phyloP scores from a whole-genome alignment of 768 basidiomycete genomes.

The Pulveroboletus sp. region DNA sequence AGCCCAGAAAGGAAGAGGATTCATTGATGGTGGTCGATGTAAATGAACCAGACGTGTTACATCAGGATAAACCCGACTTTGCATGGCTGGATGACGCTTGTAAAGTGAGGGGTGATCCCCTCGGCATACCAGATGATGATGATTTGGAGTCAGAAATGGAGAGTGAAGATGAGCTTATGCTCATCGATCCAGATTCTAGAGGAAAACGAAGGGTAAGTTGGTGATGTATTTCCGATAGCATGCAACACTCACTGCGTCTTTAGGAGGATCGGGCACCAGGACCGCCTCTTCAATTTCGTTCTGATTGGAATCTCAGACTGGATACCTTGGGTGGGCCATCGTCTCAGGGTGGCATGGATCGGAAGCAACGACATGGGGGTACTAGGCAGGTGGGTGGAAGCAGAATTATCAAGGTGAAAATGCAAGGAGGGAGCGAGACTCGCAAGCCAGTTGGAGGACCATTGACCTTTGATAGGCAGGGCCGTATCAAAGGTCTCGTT shows the following conservation, averaged over 20 bases:
- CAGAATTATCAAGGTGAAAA: constrained; percentile 26
- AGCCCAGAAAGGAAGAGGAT: constrained; percentile 22
- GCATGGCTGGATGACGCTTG: constrained; percentile 30
- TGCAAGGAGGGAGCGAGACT: not conserved
- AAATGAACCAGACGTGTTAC: constrained; percentile 23
- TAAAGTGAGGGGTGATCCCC: constrained; percentile 24
- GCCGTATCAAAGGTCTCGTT: constrained; percentile 22
- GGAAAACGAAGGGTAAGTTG: constrained; percentile 10
- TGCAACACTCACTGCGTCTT: constrained; percentile 2
- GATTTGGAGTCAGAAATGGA: constrained; percentile 10
- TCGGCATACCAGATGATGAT: constrained; percentile 15
- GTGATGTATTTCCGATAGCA: not conserved
- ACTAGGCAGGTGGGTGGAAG: constrained; percentile 14
- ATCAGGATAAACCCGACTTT: constrained; percentile 10
- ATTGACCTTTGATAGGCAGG: constrained; percentile 21
- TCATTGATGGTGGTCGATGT: constrained; percentile 29
- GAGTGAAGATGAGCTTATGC: constrained; percentile 19
- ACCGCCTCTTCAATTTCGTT: constrained; percentile 9
- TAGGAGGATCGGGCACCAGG: constrained; percentile 5
- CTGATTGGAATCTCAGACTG: constrained; percentile 22
- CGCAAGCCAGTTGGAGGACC: constrained; percentile 6
- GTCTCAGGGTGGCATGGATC: constrained; percentile 3
- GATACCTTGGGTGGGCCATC: constrained; percentile 9
- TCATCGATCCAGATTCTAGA: not conserved
- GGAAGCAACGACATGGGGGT: constrained; percentile 10